Percentiles rank a stretch among this genome's conserved stretches.
Evolutionary conservation across 2,329 filamentous ascomycete genomes (phyloP).

Genomic region (Shiraia sp.): DNA sequence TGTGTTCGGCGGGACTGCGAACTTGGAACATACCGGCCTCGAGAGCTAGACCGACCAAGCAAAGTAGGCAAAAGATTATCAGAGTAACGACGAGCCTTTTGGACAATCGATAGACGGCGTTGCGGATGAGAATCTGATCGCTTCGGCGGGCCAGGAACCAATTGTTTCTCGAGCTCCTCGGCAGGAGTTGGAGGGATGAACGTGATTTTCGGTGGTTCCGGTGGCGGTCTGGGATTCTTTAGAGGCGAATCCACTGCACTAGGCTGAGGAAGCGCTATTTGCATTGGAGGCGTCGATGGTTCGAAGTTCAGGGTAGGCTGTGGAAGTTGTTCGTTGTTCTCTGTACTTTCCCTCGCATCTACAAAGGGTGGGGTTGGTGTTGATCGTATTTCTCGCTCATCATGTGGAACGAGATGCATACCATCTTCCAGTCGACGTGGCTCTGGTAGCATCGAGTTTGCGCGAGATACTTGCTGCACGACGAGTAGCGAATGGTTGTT

Average conservation of each 20-base stretch:
- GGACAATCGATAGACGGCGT: constrained; percentile 46
- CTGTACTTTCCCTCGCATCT: constrained; percentile 21
- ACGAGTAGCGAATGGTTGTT: constrained; percentile 66
- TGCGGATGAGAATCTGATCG: constrained; percentile 41
- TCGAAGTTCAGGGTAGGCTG: constrained; percentile 39
- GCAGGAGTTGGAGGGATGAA: constrained; percentile 60
- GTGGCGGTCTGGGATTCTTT: constrained; percentile 61
- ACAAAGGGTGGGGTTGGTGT: constrained; percentile 32
- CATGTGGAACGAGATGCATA: constrained; percentile 18
- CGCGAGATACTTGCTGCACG: constrained; percentile 57
- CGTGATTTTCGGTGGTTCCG: constrained; percentile 60
- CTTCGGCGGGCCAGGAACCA: constrained; percentile 35
- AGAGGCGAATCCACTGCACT: constrained; percentile 58
- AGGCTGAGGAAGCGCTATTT: constrained; percentile 26
- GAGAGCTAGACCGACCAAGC: constrained; percentile 36
- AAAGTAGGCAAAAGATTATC: constrained; percentile 50
- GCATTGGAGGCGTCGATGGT: constrained; percentile 43
- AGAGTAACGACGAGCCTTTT: constrained; percentile 52
- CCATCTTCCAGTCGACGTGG: constrained; percentile 18
- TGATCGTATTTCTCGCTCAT: constrained; percentile 18
- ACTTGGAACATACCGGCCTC: constrained; percentile 26
- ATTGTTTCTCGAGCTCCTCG: constrained; percentile 50
- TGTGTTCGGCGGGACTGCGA: constrained; percentile 23
- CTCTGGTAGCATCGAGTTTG: constrained; percentile 27
- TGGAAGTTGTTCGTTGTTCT: constrained; percentile 7